Evolutionary conservation across 2,329 filamentous ascomycete species (phyloP).

Genomic region (Daldinia sp.): DNA sequence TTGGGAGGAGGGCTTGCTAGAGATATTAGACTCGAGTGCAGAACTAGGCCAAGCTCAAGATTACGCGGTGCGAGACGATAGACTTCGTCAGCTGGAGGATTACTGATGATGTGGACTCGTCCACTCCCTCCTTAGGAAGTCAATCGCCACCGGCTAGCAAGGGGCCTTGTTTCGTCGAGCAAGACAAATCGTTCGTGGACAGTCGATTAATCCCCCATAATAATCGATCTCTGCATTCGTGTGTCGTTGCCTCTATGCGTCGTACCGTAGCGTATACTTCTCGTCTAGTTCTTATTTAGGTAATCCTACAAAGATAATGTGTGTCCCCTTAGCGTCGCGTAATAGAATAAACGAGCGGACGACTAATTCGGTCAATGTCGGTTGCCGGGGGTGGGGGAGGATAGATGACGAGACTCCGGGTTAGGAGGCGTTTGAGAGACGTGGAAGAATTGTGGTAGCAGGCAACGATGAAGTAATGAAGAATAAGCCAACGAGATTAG

Average conservation of each 20-base stretch:
- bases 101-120: slow-evolving; percentile 37
- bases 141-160: slow-evolving; percentile 42
- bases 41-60: slow-evolving; percentile 23
- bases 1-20: not conserved
- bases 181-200: slow-evolving; percentile 34
- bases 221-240: slow-evolving; percentile 44
- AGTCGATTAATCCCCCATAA: slow-evolving; percentile 47
- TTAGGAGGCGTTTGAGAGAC: not conserved
- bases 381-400: slow-evolving; percentile 1
- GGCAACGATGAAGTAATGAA: slow-evolving; percentile 5
- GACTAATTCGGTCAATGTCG: slow-evolving; percentile 34
- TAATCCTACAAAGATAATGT: slow-evolving; percentile 32
- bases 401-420: not conserved
- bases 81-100: slow-evolving; percentile 38
- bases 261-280: slow-evolving; percentile 26
- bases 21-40: slow-evolving; percentile 22
- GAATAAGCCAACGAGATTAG: slow-evolving; percentile 6
- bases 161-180: slow-evolving; percentile 35
- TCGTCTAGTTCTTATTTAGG: slow-evolving; percentile 31
- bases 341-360: slow-evolving; percentile 32
- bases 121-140: slow-evolving; percentile 30
- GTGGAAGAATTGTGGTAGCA: not conserved
- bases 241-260: slow-evolving; percentile 35
- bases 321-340: slow-evolving; percentile 31
- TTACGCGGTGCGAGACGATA: slow-evolving; percentile 38